Evolutionary conservation across 2,329 filamentous ascomycete species (phyloP), one percentile per base, ranked within the genome.

Genomic region (Clathrospora elynae): DNA sequence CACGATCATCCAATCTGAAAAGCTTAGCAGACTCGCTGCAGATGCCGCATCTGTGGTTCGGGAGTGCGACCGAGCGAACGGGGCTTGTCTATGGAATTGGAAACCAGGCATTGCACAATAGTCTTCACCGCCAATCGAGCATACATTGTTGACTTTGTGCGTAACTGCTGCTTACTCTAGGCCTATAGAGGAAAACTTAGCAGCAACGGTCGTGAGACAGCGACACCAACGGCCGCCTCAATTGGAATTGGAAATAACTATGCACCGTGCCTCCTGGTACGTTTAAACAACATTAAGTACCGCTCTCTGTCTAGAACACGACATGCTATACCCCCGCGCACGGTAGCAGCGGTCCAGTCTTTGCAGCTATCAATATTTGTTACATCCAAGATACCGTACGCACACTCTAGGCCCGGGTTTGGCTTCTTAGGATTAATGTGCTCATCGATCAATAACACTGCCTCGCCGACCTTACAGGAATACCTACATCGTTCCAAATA

Each of bases 171-270:
- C 24, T 24, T 28, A 23, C 17, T 24, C 33, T n/a, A n/a, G n/a
- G n/a, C n/a, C n/a, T n/a, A n/a, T n/a, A 43, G 19, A 14, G 29
- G 30, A 24, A 35, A 24, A 19, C 34, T 28, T 18, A 12, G 35
- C 42, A 28, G 36, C 36, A 41, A 41, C 30, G 37, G 22, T 40
- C 16, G n/a, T 34, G 30, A 34, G 42, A 39, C 42, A 30, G 26
- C 37, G 19, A 45, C 19, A 26, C 35, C 24, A 39, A 30, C 18
- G 30, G 12, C 32, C 18, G 36, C 35, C 32, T 45, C 42, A 41
- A 30, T 25, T 22, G 36, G 23, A 16, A n/a, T n/a, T n/a, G 14
- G 23, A 16, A 18, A 33, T 12, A 19, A 22, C 12, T 22, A 24
- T 33, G 20, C 31, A 35, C 37, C 13, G 18, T 23, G 11, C 16